Conservation (phyloP, 768 basidiomycete genomes). For the Sarcodon aspratus region DNA sequence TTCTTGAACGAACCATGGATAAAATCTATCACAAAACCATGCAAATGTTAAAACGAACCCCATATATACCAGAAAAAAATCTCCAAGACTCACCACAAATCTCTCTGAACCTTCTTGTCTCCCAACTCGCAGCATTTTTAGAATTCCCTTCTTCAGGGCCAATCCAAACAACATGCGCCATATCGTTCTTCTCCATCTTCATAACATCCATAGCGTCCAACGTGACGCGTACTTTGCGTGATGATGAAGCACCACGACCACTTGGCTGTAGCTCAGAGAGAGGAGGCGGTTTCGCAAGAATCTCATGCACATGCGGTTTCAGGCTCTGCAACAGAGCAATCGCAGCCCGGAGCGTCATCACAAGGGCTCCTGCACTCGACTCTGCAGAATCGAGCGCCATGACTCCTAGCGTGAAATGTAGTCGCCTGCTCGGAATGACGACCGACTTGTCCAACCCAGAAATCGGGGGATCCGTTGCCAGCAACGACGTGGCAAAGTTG, state of each 20-base stretch:
- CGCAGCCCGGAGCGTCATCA: neutral
- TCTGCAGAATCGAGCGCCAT: constrained; percentile 38
- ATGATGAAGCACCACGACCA: constrained; percentile 24
- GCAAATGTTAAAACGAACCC: neutral
- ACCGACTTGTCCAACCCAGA: constrained; percentile 51
- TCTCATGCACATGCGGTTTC: neutral
- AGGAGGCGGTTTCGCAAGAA: constrained; percentile 1
- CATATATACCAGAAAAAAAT: neutral
- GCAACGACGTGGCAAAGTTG: constrained; percentile 18
- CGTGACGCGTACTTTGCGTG: constrained; percentile 26
- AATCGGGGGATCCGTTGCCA: constrained; percentile 18
- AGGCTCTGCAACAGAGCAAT: constrained; percentile 2
- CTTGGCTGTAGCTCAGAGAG: constrained; percentile 17
- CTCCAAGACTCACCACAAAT: constrained; percentile 29
- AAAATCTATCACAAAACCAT: constrained; percentile 12
- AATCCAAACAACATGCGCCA: constrained; percentile 45
- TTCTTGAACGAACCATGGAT: constrained; percentile 16
- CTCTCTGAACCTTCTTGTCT: constrained; percentile 16
- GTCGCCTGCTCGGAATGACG: constrained; percentile 39
- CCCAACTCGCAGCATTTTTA: constrained; percentile 12
- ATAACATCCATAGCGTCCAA: constrained; percentile 41
- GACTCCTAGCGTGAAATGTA: constrained; percentile 69
- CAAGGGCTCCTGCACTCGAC: constrained; percentile 3
- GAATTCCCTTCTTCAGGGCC: constrained; percentile 25
- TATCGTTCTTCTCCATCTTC: constrained; percentile 25